phyloP scores from a whole-genome alignment of 192 early-diverging fungal species.

The Globomyces pollinis-pini region DNA sequence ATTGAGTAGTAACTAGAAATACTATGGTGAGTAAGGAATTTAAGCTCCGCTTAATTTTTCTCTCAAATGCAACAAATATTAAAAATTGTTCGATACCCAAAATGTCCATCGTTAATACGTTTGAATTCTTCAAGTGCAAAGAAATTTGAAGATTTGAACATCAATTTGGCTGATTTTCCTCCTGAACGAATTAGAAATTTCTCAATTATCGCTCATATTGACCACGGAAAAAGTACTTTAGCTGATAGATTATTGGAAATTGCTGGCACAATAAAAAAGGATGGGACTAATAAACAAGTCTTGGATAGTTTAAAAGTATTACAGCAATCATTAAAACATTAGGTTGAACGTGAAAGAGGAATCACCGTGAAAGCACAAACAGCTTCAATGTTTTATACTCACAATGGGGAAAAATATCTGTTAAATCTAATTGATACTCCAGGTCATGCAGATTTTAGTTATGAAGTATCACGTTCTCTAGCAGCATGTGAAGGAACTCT shows the following conservation, averaged over 20 bases:
- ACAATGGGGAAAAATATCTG: conserved; percentile 73
- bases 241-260: conserved; percentile 90
- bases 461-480: conserved; percentile 89
- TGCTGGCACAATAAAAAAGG: conserved; percentile 61
- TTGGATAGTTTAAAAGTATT: conserved; percentile 86
- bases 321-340: no score
- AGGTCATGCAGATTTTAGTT: conserved; percentile 84
- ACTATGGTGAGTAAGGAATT: no score
- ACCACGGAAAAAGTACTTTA: conserved; percentile 62
- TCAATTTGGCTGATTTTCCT: conserved; percentile 41
- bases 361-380: conserved; percentile 96
- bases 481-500: conserved; percentile 91
- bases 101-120: no score
- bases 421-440: conserved; percentile 96
- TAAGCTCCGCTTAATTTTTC: no score
- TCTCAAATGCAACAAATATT: no score
- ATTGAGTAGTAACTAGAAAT: no score
- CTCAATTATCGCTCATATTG: conserved; percentile 45
- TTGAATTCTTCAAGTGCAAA: no score
- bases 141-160: no score
- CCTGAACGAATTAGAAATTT: conserved; percentile 88
- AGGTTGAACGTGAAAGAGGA: conserved; percentile 91
- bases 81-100: no score
- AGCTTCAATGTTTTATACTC: conserved; percentile 86
- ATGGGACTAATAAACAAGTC: conserved; percentile 74